phyloP scores from a whole-genome alignment of 768 basidiomycete species.

The Hypsizygus marmoreus region DNA sequence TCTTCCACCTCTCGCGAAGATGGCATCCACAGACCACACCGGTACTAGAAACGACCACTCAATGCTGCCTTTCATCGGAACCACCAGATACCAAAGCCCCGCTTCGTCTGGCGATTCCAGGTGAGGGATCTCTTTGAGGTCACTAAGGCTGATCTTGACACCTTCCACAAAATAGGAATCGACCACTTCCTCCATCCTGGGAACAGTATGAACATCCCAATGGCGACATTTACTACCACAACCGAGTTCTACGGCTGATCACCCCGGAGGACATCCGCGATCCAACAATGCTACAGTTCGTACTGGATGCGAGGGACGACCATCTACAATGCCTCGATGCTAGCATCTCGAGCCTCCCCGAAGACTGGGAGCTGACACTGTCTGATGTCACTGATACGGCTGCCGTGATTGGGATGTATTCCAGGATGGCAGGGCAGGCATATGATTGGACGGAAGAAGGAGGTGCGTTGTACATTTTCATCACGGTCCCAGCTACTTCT shows the following conservation, averaged over 20 bases:
- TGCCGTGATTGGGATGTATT: constrained; percentile 41
- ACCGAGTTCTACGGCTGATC: constrained; percentile 34
- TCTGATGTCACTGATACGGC: constrained; percentile 35
- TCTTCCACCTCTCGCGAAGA: constrained; percentile 8
- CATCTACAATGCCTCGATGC: constrained; percentile 35
- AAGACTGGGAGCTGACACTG: constrained; percentile 43
- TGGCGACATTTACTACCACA: constrained; percentile 46
- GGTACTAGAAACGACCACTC: constrained; percentile 8
- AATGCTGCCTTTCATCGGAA: constrained; percentile 19
- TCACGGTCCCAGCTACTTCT: not conserved
- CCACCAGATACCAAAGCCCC: constrained; percentile 20
- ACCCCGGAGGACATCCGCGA: constrained; percentile 42
- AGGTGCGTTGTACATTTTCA: constrained; percentile 23
- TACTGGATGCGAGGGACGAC: constrained; percentile 37
- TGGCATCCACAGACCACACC: constrained; percentile 3
- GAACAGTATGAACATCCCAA: constrained; percentile 41
- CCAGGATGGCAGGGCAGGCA: constrained; percentile 29
- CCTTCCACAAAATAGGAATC: constrained; percentile 8
- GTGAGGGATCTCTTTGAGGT: constrained; percentile 3
- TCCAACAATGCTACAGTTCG: constrained; percentile 29
- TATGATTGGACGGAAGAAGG: constrained; percentile 39
- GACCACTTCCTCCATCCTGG: constrained; percentile 30
- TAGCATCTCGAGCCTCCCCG: constrained; percentile 30
- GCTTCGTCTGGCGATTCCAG: constrained; percentile 11
- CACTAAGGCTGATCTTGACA: not conserved